Base-by-base conservation (phyloP, 805 yeast genomes). In the Schwanniomyces polymorphus region DNA sequence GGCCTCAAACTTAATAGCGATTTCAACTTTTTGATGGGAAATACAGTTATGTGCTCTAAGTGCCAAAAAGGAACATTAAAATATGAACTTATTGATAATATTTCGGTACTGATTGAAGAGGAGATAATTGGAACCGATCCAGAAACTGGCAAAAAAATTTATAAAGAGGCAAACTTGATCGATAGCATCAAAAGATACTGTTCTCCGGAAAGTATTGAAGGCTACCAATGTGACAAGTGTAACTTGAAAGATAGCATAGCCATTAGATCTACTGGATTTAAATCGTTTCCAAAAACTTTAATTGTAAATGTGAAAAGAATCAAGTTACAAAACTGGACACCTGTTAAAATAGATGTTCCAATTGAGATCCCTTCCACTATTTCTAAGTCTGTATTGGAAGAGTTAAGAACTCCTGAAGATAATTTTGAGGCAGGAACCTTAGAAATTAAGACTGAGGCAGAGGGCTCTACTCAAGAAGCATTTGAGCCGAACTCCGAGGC, bases 241-340 rank as follows among this genome's bases (percentile, higher is more conserved):
- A 61, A 71, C 2, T 51, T 61, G 16, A 26, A 64, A 7, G 50
- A 55, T 1, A 55, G 59, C 1, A 76, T 79, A 1, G 66, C 70
- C 0, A 26, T 57, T 16, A 79, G 79, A 45, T 59, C 69, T 2
- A 66, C 72, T 25, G 78, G 79, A 2, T 79, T 91, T 55, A 74
- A 71, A 49, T 72, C 88, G 0, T 84, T 72, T 53, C 99, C 99
- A 0, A 70, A 81, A n/a, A 76, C 79, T 9, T 70, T 94, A 26
- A 79, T 88, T 4, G 71, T 89, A 0, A 85, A 84, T 51, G 88
- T 90, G 2, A 85, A 89, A 51, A 76, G 98, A 58, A 89, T 92
- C 46, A 83, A 85, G 52, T 68, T 95, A 31, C 87, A 84, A 38
- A 89, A 90, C 59, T 94, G 97, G 98, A 86, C 84, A 1, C 97